Evolutionary conservation across 805 yeast genomes (phyloP), one percentile per base, ranked within the genome.

Genomic region (Debaryomyces hansenii): DNA sequence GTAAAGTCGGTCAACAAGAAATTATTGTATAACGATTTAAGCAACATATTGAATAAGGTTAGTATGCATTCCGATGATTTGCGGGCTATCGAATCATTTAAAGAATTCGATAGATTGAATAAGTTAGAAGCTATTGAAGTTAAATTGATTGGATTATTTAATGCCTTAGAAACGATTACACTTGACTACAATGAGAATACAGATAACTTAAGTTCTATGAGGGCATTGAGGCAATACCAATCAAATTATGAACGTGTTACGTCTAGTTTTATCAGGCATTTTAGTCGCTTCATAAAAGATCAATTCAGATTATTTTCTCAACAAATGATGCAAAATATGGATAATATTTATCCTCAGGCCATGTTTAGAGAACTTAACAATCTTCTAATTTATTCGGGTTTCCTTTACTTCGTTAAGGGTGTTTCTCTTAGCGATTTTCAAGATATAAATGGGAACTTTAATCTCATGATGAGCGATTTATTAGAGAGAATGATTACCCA

Each of bases 1-100:
- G 85, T 91, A 5, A 84, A 84, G 54, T 81, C 92, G 4, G 83
- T 88, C 37, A 91, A 91, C 66, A 87, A 87, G 63, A 88, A 87
- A 56, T 62, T 76, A n/a, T 70, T 90, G 20, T 85, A 83, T 74
- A 80, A 77, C 40, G 90, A 88, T 49, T 74, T 90, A 45, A 79
- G 79, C 34, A 80, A 77, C n/a, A 74, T 90, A 39, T 66, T 90
- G 50, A 77, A 78, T 41, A 85, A 88, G n/a, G 86, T 87, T 7
- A 79, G 84, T 46, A 72, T 90, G 21, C 83, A 83, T 51, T 79
- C 79, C 14, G 66, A 67, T 1, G 83, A 83, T 14, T 66, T 88
- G 43, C 60, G 62, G 7, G 62, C 69, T 18, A 64, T 89, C 27
- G 60, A 76, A 15, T 56, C 63, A 6, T 74, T 80, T 18, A 72